Evolutionary conservation across 805 yeast genomes (phyloP).

Genomic region (Saccharomycopsis lassenensis): DNA sequence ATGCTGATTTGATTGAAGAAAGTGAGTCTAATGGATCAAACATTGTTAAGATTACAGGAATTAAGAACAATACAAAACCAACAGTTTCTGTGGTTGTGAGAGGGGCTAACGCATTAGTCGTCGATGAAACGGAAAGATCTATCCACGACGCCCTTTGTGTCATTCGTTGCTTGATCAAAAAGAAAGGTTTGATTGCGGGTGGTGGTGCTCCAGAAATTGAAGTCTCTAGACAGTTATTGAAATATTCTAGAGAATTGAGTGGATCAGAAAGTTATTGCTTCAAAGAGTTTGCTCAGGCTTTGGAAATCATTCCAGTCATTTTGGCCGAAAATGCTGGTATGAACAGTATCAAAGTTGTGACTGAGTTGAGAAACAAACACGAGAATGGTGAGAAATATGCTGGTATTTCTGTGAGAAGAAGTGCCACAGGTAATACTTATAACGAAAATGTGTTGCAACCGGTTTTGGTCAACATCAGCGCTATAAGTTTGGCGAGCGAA

Average conservation of each 20-base stretch:
- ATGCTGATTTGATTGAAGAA: constrained; percentile 90
- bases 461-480: constrained; percentile 86
- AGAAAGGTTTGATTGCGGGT: constrained; percentile 85
- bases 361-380: constrained; percentile 85
- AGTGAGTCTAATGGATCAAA: constrained; percentile 81
- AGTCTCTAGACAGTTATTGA: constrained; percentile 60
- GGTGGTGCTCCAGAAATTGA: constrained; percentile 98
- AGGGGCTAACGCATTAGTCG: constrained; percentile 83
- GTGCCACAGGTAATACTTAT: constrained; percentile 83
- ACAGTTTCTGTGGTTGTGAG: constrained; percentile 78
- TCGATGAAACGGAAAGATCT: constrained; percentile 96
- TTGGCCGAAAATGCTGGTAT: constrained; percentile 93
- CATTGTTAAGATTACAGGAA: constrained; percentile 79
- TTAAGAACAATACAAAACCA: constrained; percentile 43
- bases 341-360: constrained; percentile 82
- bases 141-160: constrained; percentile 96
- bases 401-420: constrained; percentile 92
- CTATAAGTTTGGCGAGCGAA: constrained; percentile 90
- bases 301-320: constrained; percentile 89
- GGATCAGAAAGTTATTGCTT: constrained; percentile 89
- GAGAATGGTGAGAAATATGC: constrained; percentile 85
- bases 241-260: constrained; percentile 59
- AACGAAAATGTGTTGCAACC: constrained; percentile 97
- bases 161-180: constrained; percentile 69
- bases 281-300: constrained; percentile 84